These are phyloP conservation scores for Aspergillus mulundensis DNA, from an alignment of 495 filamentous ascomycete genomes.

Conservation along the genomic window DNA sequence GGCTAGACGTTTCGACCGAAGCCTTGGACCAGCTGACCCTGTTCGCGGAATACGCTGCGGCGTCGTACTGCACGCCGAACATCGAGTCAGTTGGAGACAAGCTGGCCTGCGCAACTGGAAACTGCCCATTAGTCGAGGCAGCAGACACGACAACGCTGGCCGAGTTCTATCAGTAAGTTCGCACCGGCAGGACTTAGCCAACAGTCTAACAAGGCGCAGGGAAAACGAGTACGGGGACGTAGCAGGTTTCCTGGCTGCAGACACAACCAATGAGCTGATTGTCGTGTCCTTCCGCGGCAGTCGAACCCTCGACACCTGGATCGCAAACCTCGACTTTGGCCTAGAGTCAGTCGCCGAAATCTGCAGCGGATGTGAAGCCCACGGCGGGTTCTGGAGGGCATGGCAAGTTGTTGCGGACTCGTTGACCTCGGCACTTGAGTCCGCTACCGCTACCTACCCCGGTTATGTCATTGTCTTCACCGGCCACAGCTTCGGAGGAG, in stretches of 20 bases:
- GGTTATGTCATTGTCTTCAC: constrained; percentile 54
- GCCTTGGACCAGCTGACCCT: constrained; percentile 47
- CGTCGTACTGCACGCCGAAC: constrained; percentile 62
- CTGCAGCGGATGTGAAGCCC: constrained; percentile 45
- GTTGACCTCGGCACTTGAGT: constrained; percentile 31
- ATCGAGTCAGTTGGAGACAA: constrained; percentile 38
- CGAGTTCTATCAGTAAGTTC: constrained; percentile 58
- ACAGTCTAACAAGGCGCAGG: constrained; percentile 30
- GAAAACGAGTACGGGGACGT: constrained; percentile 52
- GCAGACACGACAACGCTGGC: constrained; percentile 50
- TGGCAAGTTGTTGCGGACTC: constrained; percentile 48
- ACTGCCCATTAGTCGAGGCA: constrained; percentile 58
- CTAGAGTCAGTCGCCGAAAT: constrained; percentile 26
- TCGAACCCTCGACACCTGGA: constrained; percentile 58
- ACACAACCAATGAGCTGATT: constrained; percentile 57
- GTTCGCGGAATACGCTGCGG: constrained; percentile 66
- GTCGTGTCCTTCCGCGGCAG: constrained; percentile 69
- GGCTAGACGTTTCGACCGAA: constrained; percentile 28
- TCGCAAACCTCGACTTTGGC: constrained; percentile 55
- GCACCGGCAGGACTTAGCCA: not conserved
- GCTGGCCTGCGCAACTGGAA: constrained; percentile 53
- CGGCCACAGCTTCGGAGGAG: constrained; percentile 68
- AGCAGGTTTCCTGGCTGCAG: constrained; percentile 66
- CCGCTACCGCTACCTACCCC: constrained; percentile 38
- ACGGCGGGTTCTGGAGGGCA: constrained; percentile 53